These are phyloP conservation scores for Cubamyces lactineus DNA, from an alignment of 768 basidiomycete species.

Conservation along the genomic window DNA sequence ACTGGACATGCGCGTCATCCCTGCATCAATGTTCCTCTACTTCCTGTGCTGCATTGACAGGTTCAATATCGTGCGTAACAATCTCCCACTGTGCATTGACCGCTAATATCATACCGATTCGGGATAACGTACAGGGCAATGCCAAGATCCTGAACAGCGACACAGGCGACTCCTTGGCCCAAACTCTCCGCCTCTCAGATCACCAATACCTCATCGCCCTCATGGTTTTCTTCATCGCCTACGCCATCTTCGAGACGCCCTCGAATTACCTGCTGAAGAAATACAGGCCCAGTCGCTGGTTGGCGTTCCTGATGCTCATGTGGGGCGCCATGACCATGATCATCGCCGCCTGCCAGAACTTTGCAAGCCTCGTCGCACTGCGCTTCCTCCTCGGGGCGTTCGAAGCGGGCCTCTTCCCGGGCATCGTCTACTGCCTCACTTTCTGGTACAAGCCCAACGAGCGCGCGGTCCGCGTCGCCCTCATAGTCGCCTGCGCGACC, in stretches of 20 bases:
- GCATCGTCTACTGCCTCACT: constrained; percentile 46
- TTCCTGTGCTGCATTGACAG: constrained; percentile 32
- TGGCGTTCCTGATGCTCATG: constrained; percentile 42
- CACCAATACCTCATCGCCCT: constrained; percentile 27
- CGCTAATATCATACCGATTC: neutral
- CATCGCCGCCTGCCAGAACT: constrained; percentile 41
- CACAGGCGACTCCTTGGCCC: constrained; percentile 25
- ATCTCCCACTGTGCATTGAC: neutral
- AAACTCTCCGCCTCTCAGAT: constrained; percentile 17
- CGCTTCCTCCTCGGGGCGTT: constrained; percentile 48
- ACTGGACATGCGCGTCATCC: constrained; percentile 29
- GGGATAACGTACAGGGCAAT: constrained; percentile 25
- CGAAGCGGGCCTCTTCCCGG: constrained; percentile 49
- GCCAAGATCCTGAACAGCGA: constrained; percentile 28
- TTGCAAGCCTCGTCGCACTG: constrained; percentile 36
- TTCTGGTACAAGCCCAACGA: constrained; percentile 47
- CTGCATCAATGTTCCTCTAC: constrained; percentile 29
- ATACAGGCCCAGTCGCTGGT: constrained; percentile 42
- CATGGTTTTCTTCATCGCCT: constrained; percentile 29
- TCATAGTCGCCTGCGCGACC: constrained; percentile 38
- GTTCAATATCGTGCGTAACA: constrained; percentile 29
- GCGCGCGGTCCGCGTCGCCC: constrained; percentile 32
- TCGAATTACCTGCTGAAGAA: constrained; percentile 43
- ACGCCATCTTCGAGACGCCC: constrained; percentile 28
- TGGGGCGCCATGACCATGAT: constrained; percentile 45